Evolutionary conservation across 176 grass and related monocot genomes (phyloP).

Genomic region (Hsuehochloa calcarea): DNA sequence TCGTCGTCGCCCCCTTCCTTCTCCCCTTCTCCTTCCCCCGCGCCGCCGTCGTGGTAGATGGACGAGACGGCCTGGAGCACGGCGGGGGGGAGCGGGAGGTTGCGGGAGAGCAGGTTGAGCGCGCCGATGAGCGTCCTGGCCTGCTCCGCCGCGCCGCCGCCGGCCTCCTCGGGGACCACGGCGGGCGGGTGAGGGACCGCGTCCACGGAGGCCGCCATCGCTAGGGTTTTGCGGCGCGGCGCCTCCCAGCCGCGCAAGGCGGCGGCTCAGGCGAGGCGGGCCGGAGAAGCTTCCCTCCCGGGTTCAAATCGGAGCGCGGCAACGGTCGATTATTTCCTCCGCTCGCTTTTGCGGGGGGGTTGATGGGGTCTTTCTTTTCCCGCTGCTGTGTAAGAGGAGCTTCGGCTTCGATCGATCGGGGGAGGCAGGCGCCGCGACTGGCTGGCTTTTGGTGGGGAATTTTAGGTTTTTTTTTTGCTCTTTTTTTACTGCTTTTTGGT

Average conservation of each 20-base stretch:
- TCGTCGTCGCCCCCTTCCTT: neutral
- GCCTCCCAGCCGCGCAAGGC: neutral
- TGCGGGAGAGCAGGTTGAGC: constrained; percentile 93
- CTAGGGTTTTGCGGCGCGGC: constrained; percentile 24
- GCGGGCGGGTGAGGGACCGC: neutral
- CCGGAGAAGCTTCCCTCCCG: neutral
- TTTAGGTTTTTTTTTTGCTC: neutral
- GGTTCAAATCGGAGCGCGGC: constrained; percentile 47
- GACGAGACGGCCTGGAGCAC: constrained; percentile 71
- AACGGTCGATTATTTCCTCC: constrained; percentile 29
- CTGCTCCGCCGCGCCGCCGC: constrained; percentile 51
- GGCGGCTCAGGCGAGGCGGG: neutral
- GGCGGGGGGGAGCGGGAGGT: constrained; percentile 86
- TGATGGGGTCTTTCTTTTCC: constrained; percentile 14
- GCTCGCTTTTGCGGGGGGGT: constrained; percentile 13
- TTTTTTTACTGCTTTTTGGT: neutral
- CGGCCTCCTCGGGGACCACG: constrained; percentile 24
- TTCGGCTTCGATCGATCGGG: constrained; percentile 46
- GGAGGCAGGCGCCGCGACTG: constrained; percentile 2
- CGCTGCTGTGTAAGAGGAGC: constrained; percentile 30
- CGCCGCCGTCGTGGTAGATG: constrained; percentile 60
- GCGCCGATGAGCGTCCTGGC: constrained; percentile 83
- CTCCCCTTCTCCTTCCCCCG: neutral
- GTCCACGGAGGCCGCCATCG: constrained; percentile 51
- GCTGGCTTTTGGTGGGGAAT: constrained; percentile 22